A percentile compares a stretch with the other conserved stretches of the same genome.
phyloP scores from a whole-genome alignment of 164 flowering plant genomes.

The Vitis labrusca region DNA sequence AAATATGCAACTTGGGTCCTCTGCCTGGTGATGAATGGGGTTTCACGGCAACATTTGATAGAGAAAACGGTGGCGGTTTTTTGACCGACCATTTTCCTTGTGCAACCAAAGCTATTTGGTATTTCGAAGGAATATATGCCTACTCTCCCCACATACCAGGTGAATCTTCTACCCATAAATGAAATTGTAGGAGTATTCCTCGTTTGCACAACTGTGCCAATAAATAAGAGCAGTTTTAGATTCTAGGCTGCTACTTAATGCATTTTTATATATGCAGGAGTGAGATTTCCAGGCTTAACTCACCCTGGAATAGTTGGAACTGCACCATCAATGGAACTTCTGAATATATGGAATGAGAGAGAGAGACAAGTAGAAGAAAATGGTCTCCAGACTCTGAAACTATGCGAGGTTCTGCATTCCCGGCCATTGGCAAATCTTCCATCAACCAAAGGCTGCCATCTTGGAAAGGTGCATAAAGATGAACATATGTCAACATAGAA shows the following conservation, averaged over 20 bases:
- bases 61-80: slow-evolving; percentile 97
- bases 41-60: slow-evolving; percentile 79
- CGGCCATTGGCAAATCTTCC: slow-evolving; percentile 88
- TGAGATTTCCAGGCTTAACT: slow-evolving; percentile 85
- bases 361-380: slow-evolving; percentile 70
- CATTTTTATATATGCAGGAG: slow-evolving; percentile 45
- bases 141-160: slow-evolving; percentile 97
- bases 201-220: no score
- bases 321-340: slow-evolving; percentile 90
- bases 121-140: slow-evolving; percentile 95
- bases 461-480: slow-evolving; percentile 61
- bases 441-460: slow-evolving; percentile 71
- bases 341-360: slow-evolving; percentile 84
- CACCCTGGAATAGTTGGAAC: slow-evolving; percentile 98
- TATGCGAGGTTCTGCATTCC: slow-evolving; percentile 84
- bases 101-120: slow-evolving; percentile 98
- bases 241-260: background rate
- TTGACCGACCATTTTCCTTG: slow-evolving; percentile 90
- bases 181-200: background rate
- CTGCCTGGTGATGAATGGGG: slow-evolving; percentile 99
- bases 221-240: background rate
- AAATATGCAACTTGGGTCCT: slow-evolving; percentile 92
- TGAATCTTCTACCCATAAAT: slow-evolving; percentile 11
- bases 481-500: background rate
- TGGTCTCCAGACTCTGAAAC: slow-evolving; percentile 60